phyloP scores from a whole-genome alignment of 2,329 filamentous ascomycete genomes.

The Metarhizium album region DNA sequence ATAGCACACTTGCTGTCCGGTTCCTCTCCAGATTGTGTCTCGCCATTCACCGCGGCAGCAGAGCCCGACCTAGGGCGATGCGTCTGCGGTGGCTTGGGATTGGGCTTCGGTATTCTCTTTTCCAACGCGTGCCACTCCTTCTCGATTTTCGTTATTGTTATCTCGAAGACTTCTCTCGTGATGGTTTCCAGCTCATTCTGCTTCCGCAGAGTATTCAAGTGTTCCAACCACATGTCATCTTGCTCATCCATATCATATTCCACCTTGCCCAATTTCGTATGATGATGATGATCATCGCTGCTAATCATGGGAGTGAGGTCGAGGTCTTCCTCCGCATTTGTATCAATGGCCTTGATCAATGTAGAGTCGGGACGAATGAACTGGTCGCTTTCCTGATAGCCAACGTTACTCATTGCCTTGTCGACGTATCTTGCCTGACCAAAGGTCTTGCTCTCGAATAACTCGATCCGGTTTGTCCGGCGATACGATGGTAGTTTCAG shows the following conservation, averaged over 20 bases:
- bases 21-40: conserved; percentile 74
- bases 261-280: conserved; percentile 58
- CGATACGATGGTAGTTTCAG: conserved; percentile 66
- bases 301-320: conserved; percentile 29
- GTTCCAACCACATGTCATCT: conserved; percentile 90
- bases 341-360: conserved; percentile 54
- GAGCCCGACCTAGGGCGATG: conserved; percentile 88
- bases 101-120: conserved; percentile 92
- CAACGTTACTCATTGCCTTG: conserved; percentile 89
- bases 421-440: conserved; percentile 89
- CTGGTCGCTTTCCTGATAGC: conserved; percentile 89
- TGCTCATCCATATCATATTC: conserved; percentile 99
- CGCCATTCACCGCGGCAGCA: conserved; percentile 89
- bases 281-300: conserved; percentile 20
- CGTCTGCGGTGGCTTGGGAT: conserved; percentile 90
- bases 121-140: conserved; percentile 97
- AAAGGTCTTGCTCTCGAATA: conserved; percentile 75
- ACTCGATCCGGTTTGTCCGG: conserved; percentile 65
- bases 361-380: conserved; percentile 68
- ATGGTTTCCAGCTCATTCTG: conserved; percentile 68
- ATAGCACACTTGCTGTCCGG: conserved; percentile 96
- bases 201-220: conserved; percentile 68
- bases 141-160: conserved; percentile 97
- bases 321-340: conserved; percentile 47
- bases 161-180: conserved; percentile 89